These are phyloP conservation scores for Penicillium sp. DNA, from an alignment of 2,329 filamentous ascomycete genomes.

Conservation along the genomic window DNA sequence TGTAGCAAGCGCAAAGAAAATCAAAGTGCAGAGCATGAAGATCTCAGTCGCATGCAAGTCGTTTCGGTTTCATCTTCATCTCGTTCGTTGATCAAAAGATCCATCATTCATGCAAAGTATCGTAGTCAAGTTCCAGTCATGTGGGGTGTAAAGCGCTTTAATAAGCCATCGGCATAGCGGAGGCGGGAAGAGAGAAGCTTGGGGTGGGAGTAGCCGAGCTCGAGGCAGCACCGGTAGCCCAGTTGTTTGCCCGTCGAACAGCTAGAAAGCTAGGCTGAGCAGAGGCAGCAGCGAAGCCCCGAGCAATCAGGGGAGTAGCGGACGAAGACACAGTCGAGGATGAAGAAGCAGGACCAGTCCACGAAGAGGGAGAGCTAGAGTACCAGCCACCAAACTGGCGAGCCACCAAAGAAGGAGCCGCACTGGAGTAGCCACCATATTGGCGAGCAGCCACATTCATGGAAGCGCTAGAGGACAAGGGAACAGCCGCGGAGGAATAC, in stretches of 20 bases:
- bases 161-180: conserved; percentile 12
- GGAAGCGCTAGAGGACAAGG: neutral
- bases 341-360: neutral
- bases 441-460: conserved; percentile 9
- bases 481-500: neutral
- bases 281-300: neutral
- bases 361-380: conserved; percentile 2
- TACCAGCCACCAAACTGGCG: conserved; percentile 8
- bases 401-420: conserved; percentile 8
- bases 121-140: too few species aligned
- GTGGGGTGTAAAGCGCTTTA: conserved; percentile 5
- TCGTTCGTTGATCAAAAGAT: conserved; percentile 5
- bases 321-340: neutral
- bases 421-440: neutral
- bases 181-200: conserved; percentile 8
- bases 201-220: conserved; percentile 9
- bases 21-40: neutral
- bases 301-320: neutral
- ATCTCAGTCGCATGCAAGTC: conserved; percentile 1
- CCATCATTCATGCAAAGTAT: conserved; percentile 8
- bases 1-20: neutral
- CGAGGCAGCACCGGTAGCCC: neutral
- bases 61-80: conserved; percentile 10
- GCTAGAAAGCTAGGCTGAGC: conserved; percentile 1
- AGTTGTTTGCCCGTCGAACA: conserved; percentile 1